Base-by-base conservation (phyloP, 441 rosid genomes). In the Manihot esculenta region DNA sequence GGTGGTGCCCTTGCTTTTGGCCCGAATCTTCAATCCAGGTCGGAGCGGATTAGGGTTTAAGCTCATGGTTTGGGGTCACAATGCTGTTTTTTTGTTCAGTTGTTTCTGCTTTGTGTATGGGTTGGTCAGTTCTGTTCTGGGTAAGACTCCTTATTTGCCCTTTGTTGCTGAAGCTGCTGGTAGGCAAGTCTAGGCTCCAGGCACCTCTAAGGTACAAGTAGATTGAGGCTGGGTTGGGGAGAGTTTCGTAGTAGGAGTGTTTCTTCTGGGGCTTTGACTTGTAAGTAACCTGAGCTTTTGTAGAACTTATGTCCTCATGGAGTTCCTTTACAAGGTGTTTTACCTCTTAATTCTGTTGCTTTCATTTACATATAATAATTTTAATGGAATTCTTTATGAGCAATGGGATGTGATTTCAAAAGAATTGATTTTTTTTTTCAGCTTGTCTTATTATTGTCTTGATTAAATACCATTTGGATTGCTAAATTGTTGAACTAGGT, bases 141-240 rank as follows among this genome's bases (percentile, higher is more conserved):
- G 97, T 1, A 83, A 85, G 73, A 88, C 97, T 3, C 97, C 97
- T 17, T 85, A 87, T 73, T 80, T 93, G 74, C 97, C 98, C 0
- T 83, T 91, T 48, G 88, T 93, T 13, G 97, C 89, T 0, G 98
- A 87, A 54, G 95, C 97, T 48, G 95, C 98, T 61, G 86, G 87
- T 18, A 82, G 96, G 79, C 98, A 93, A 73, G 51, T 87, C 55
- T 86, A 79, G 79, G 35, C 20, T 30, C 11, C 24, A 49, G 54
- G 54, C 54, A 49, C 5, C 21, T 49, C 21, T 49, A 49, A 21
- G 54, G 54, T 49, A 7, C 10, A 49, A 15, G 24, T 48, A 6
- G 10, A 10, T 55, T 55, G 7, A 23, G 27, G 33, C 59, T 55
- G 59, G 56, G 26, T n/a, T 8, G 62, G 38, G 41, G 18, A 60